phyloP scores from a whole-genome alignment of 441 rosid genomes.

The Erysimum pusillum region DNA sequence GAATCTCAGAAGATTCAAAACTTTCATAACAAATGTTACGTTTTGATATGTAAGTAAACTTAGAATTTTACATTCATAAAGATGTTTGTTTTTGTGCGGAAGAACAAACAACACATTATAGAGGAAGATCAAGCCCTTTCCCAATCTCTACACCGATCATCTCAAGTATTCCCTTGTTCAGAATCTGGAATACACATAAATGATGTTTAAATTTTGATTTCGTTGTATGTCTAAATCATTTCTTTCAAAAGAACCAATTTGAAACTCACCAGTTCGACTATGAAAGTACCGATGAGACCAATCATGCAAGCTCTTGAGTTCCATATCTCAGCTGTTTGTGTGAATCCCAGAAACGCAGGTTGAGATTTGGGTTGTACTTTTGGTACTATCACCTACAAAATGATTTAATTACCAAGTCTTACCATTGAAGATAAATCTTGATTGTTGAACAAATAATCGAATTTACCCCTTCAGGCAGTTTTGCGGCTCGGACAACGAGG shows the following conservation, averaged over 20 bases:
- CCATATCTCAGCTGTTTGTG: conserved; percentile 82
- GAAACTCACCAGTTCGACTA: conserved; percentile 72
- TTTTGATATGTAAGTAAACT: conserved; percentile 28
- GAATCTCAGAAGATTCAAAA: conserved; percentile 1
- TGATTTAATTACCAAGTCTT: not conserved
- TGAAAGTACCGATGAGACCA: conserved; percentile 75
- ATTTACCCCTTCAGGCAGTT: conserved; percentile 72
- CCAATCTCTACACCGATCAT: conserved; percentile 80
- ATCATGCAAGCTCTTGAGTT: conserved; percentile 95
- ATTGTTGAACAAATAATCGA: not conserved
- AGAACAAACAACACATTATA: conserved; percentile 49
- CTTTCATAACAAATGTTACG: conserved; percentile 8
- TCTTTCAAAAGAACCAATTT: not conserved
- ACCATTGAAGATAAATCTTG: not conserved
- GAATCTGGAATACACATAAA: conserved; percentile 54
- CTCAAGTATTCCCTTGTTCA: conserved; percentile 79
- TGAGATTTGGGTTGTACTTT: conserved; percentile 76
- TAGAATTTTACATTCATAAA: not conserved
- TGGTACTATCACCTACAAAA: conserved; percentile 64
- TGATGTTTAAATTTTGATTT: not conserved
- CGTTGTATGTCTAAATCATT: not conserved
- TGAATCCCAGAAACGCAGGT: conserved; percentile 80
- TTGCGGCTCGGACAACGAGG: conserved; percentile 65
- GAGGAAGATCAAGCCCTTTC: conserved; percentile 88
- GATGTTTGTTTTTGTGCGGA: not conserved